phyloP scores from a whole-genome alignment of 2,329 filamentous ascomycete genomes.

The Tolypocladium amazonense region DNA sequence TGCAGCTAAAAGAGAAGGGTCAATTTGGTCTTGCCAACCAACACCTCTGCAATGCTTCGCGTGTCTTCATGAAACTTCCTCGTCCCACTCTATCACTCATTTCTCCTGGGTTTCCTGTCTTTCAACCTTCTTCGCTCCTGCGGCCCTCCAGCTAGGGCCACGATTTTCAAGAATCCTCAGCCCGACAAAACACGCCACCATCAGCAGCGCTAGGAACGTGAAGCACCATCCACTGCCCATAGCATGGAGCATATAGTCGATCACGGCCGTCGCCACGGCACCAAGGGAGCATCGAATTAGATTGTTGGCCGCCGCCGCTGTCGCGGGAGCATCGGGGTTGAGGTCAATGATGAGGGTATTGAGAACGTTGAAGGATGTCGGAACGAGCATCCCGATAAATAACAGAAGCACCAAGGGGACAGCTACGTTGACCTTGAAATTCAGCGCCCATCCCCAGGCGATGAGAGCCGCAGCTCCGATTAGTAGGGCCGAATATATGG shows the following conservation, averaged over 20 bases:
- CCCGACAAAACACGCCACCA: slow-evolving; percentile 35
- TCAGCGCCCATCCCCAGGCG: slow-evolving; percentile 47
- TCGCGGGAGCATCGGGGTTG: slow-evolving; percentile 48
- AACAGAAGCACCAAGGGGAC: slow-evolving; percentile 46
- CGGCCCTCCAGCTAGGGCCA: slow-evolving; percentile 40
- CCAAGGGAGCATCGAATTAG: slow-evolving; percentile 51
- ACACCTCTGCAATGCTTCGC: slow-evolving; percentile 7
- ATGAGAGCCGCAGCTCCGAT: slow-evolving; percentile 42
- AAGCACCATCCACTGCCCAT: slow-evolving; percentile 55
- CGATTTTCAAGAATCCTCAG: slow-evolving; percentile 37
- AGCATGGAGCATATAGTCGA: slow-evolving; percentile 44
- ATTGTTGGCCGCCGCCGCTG: slow-evolving; percentile 54
- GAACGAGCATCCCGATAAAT: slow-evolving; percentile 45
- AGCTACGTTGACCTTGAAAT: slow-evolving; percentile 38
- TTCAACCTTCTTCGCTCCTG: slow-evolving; percentile 26
- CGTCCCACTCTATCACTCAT: not conserved
- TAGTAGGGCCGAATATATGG: slow-evolving; percentile 42
- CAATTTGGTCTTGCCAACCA: not conserved
- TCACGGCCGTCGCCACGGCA: slow-evolving; percentile 46
- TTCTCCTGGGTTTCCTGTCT: not conserved
- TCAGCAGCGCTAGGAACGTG: slow-evolving; percentile 44
- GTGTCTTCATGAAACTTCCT: not conserved
- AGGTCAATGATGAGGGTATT: slow-evolving; percentile 54
- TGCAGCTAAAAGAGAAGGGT: not conserved
- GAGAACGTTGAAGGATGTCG: slow-evolving; percentile 53